Percentiles rank a stretch among this genome's conserved stretches.
phyloP scores from a whole-genome alignment of 441 rosid species.

The Syzygium malaccense region DNA sequence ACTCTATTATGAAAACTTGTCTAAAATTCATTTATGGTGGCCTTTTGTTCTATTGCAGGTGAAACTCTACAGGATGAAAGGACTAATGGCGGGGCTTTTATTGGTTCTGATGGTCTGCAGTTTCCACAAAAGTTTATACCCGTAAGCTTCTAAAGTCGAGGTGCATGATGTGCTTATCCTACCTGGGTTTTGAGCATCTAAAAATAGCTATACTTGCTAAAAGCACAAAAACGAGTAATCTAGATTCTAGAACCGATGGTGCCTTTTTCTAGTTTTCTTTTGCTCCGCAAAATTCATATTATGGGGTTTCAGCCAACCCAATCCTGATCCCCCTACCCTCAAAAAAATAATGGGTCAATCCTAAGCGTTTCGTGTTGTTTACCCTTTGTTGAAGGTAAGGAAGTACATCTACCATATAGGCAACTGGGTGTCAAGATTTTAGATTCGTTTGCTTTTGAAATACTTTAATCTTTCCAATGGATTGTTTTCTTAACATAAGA shows the following conservation, averaged over 20 bases:
- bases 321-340: neutral
- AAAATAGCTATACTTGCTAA: neutral
- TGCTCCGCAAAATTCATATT: neutral
- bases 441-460: neutral
- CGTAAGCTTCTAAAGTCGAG: constrained; percentile 34
- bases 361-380: neutral
- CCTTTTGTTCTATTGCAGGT: constrained; percentile 39
- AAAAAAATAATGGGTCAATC: neutral
- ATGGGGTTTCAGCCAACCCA: neutral
- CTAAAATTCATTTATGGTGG: neutral
- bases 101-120: constrained; percentile 80
- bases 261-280: neutral
- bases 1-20: neutral
- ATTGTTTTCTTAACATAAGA: neutral
- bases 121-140: constrained; percentile 89
- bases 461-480: neutral
- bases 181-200: neutral
- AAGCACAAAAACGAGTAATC: neutral
- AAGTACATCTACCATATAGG: neutral
- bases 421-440: neutral
- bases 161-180: neutral
- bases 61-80: constrained; percentile 91
- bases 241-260: neutral
- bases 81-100: constrained; percentile 74
- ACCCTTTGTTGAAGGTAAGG: neutral